Evolutionary conservation across 768 basidiomycete genomes (phyloP), one percentile per base, ranked within the genome.

Genomic region (Podaxis sp.): DNA sequence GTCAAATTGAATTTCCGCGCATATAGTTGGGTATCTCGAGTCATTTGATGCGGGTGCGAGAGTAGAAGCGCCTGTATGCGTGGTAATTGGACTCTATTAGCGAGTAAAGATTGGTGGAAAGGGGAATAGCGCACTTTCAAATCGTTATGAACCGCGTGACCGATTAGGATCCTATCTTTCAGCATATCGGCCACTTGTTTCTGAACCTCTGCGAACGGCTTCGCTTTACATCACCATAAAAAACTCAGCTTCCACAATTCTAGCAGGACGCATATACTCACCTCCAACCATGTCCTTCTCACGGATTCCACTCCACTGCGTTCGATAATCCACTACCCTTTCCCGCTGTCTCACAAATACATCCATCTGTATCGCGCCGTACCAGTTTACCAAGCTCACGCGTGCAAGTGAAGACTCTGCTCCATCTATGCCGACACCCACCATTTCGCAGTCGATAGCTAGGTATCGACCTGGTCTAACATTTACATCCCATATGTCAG

Each of bases 381-480:
- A 79, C 71, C 86, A 96, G 73, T 98, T 96, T 61, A 98, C 94
- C 43, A 97, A 71, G 55, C 90, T 92, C 65, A 96, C 91, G 36
- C 96, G 87, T 1, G 94, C 96, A 13, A 97, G 82, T 0, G 90
- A 88, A 0, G 91, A 94, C 71, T 96, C 93, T 2, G 74, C 74
- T 22, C 93, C 93, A 25, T 88, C 81, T n/a, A 85, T 80, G 0
- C 94, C 94, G n/a, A 96, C 84, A 4, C 95, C 95, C 11, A 98
- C 96, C 94, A 98, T 97, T 75, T 98, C 96, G 68, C 96, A 98
- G 74, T 99, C 96, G 29, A 99, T 77, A 0, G 94, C 87, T 47
- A 97, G 76, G 65, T 90, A 90, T 69, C 84, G 88, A 53, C 90
- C 90, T 3, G 85, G 84, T 52, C 88, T 87, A 57, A 17, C 40